A percentile compares a stretch with the other conserved stretches of the same genome.
These are phyloP conservation scores for Bipolaris zeicola DNA, from an alignment of 2,329 filamentous ascomycete species.

Conservation along the genomic window DNA sequence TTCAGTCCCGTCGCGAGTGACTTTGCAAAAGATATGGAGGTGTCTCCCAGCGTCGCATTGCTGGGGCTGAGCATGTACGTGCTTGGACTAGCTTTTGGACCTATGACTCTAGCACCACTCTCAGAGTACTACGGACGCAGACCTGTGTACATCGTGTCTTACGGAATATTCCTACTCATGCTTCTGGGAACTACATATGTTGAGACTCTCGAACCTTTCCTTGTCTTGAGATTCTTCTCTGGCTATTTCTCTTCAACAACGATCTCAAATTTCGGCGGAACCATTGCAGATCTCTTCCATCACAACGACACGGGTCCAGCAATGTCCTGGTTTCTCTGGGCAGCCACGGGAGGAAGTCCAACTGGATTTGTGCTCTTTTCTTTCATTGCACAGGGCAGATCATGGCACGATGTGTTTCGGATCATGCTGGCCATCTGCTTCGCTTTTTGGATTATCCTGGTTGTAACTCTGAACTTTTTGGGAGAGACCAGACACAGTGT, in stretches of 20 bases:
- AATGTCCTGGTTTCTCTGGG: slow-evolving; percentile 55
- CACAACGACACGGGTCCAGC: slow-evolving; percentile 51
- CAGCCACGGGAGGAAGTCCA: slow-evolving; percentile 54
- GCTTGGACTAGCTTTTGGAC: slow-evolving; percentile 53
- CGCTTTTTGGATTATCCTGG: slow-evolving; percentile 52
- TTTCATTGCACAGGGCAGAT: slow-evolving; percentile 51
- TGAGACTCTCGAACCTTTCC: slow-evolving; percentile 50
- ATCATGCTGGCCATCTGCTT: slow-evolving; percentile 55
- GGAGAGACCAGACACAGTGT: slow-evolving; percentile 55
- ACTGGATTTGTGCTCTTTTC: slow-evolving; percentile 55
- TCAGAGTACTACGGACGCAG: slow-evolving; percentile 52
- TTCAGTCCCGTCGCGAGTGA: slow-evolving; percentile 54
- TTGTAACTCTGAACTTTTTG: slow-evolving; percentile 43
- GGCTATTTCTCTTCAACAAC: slow-evolving; percentile 54
- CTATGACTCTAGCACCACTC: slow-evolving; percentile 44
- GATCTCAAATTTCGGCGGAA: slow-evolving; percentile 50
- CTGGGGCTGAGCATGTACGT: slow-evolving; percentile 56
- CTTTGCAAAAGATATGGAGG: slow-evolving; percentile 51
- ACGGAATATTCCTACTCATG: slow-evolving; percentile 52
- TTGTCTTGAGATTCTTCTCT: slow-evolving; percentile 52
- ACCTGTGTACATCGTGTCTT: slow-evolving; percentile 53
- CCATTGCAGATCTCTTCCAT: slow-evolving; percentile 54
- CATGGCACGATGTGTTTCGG: slow-evolving; percentile 55
- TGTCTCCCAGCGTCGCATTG: slow-evolving; percentile 50
- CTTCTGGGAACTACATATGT: slow-evolving; percentile 53